Percentiles rank a stretch among this genome's conserved stretches.
Conservation (phyloP, 352 stramenopile species). For the Pythium phragmiticola region DNA sequence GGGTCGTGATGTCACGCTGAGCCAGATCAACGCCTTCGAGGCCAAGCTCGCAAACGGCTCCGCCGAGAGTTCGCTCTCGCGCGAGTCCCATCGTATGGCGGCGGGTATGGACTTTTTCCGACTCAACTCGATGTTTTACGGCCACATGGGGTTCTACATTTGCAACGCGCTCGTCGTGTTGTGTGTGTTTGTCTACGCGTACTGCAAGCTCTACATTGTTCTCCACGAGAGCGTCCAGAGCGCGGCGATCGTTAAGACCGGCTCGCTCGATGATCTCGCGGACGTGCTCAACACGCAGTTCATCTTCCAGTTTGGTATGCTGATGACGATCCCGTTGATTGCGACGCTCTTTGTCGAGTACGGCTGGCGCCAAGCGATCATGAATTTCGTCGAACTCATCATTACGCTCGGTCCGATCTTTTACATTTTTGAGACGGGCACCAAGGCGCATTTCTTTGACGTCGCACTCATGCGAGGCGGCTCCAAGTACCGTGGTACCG, state of each 20-base stretch:
- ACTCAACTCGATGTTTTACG: conserved; percentile 89
- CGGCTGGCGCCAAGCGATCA: conserved; percentile 75
- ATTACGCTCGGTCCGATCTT: conserved; percentile 83
- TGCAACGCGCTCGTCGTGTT: conserved; percentile 79
- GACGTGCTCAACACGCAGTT: conserved; percentile 85
- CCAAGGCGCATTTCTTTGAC: conserved; percentile 86
- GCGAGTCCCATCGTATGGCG: conserved; percentile 81
- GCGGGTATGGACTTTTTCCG: conserved; percentile 87
- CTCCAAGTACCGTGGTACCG: conserved; percentile 84
- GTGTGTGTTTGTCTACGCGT: conserved; percentile 80
- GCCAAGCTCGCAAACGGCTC: conserved; percentile 83
- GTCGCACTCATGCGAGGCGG: conserved; percentile 84
- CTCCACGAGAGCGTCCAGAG: conserved; percentile 72
- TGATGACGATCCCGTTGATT: conserved; percentile 86
- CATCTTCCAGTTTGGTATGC: conserved; percentile 89
- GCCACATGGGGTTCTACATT: conserved; percentile 89
- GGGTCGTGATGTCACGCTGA: conserved; percentile 84
- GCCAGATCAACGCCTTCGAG: conserved; percentile 87
- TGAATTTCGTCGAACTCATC: conserved; percentile 81
- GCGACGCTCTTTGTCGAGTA: conserved; percentile 83
- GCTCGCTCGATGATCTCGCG: conserved; percentile 66
- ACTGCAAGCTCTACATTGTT: conserved; percentile 86
- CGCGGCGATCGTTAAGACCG: conserved; percentile 75
- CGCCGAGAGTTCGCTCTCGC: conserved; percentile 77
- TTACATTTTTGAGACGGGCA: conserved; percentile 88